Conservation (phyloP, 768 basidiomycete genomes). For the Tephrocybe sp. region DNA sequence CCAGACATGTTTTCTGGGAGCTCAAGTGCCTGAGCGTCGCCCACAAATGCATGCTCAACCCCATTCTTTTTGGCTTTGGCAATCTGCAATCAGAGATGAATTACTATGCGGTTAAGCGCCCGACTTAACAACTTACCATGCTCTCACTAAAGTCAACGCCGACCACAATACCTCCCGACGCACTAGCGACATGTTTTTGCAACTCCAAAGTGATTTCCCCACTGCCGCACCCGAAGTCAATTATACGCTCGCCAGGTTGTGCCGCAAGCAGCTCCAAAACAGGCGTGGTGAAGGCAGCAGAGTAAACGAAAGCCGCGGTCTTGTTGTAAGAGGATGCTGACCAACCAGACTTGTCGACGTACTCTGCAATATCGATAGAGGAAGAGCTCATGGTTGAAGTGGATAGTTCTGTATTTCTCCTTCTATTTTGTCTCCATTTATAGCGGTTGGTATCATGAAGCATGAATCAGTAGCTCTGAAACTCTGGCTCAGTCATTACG, state of each 20-base stretch:
- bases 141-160: constrained; percentile 70
- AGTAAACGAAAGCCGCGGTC: constrained; percentile 71
- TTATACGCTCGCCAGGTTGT: constrained; percentile 63
- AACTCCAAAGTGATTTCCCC: constrained; percentile 72
- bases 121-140: constrained; percentile 53
- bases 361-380: neutral
- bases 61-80: constrained; percentile 49
- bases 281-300: constrained; percentile 46
- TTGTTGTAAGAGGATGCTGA: constrained; percentile 61
- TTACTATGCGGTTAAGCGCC: no score
- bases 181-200: constrained; percentile 46
- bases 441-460: neutral
- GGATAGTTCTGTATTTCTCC: neutral
- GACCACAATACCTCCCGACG: constrained; percentile 46
- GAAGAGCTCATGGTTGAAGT: neutral
- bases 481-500: no score
- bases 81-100: constrained; percentile 41
- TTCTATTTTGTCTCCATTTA: neutral
- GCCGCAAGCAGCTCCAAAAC: constrained; percentile 64
- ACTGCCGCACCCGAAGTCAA: constrained; percentile 83
- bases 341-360: constrained; percentile 43
- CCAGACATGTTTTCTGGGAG: constrained; percentile 32
- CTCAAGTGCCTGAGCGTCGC: constrained; percentile 53
- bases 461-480: no score
- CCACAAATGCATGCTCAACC: constrained; percentile 44